phyloP scores from a whole-genome alignment of 257 asterid genomes.

The Cruciata laevipes region DNA sequence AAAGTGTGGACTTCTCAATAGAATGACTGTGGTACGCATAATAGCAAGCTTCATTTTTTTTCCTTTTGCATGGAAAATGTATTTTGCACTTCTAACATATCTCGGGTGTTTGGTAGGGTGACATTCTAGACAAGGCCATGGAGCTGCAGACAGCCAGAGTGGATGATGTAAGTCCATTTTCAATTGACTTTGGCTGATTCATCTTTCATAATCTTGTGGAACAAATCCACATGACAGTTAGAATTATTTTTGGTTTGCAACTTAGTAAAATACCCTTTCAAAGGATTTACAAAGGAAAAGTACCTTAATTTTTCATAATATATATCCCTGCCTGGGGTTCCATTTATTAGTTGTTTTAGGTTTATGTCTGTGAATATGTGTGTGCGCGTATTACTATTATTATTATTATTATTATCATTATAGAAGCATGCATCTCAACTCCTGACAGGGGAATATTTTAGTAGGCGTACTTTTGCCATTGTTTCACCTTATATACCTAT shows the following conservation, averaged over 20 bases:
- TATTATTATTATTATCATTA: too few relatives aligned
- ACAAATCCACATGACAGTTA: not conserved
- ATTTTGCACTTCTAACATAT: conserved; percentile 13
- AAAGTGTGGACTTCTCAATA: conserved; percentile 83
- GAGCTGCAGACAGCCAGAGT: conserved; percentile 87
- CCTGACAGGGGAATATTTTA: not conserved
- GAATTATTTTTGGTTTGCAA: not conserved
- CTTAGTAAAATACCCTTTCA: not conserved
- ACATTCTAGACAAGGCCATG: conserved; percentile 91
- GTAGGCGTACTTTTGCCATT: not conserved
- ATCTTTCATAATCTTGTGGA: conserved; percentile 2
- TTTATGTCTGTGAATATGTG: not conserved
- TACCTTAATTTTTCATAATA: not conserved
- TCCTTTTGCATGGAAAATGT: conserved; percentile 9
- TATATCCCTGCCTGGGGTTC: not conserved
- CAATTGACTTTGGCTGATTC: not conserved
- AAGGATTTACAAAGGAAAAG: not conserved
- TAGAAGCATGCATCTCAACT: not conserved
- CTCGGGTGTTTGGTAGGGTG: conserved; percentile 61
- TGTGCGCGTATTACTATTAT: too few relatives aligned
- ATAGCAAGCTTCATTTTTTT: conserved; percentile 7
- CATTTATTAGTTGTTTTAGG: not conserved
- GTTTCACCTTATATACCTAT: not conserved
- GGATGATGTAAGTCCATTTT: conserved; percentile 61
- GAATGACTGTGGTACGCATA: conserved; percentile 81